Conservation (phyloP, 1,139 yeast species). For the Scheffersomyces lignicola region DNA sequence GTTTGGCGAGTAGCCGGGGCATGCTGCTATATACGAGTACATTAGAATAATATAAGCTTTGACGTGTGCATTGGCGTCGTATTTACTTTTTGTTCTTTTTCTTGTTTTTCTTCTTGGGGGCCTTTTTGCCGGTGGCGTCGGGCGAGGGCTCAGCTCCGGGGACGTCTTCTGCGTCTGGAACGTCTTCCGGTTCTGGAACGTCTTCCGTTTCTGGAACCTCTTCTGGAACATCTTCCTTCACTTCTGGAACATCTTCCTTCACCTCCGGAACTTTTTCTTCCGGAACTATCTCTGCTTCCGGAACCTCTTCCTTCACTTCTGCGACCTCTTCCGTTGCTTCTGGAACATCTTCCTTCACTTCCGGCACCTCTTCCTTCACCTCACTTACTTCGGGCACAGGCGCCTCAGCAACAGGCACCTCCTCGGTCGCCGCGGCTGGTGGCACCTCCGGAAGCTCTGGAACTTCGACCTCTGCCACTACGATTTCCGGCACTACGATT, state of each 20-base stretch:
- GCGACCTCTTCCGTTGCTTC: conserved; percentile 7
- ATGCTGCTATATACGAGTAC: too few relatives aligned
- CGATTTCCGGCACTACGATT: background rate
- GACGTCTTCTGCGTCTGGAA: conserved; percentile 9
- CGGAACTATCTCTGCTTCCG: conserved; percentile 17
- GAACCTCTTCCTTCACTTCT: conserved; percentile 4
- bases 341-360: conserved; percentile 7
- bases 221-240: conserved; percentile 5
- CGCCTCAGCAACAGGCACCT: conserved; percentile 3
- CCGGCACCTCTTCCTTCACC: conserved; percentile 8
- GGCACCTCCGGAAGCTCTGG: background rate
- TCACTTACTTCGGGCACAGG: conserved; percentile 7
- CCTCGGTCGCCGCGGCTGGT: background rate
- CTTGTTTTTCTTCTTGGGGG: conserved; percentile 14
- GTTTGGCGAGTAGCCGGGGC: conserved; percentile 94
- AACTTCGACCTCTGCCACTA: background rate
- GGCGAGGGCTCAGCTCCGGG: conserved; percentile 1
- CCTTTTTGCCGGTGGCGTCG: conserved; percentile 2
- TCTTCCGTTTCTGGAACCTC: conserved; percentile 7
- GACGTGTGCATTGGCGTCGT: too few relatives aligned
- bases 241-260: conserved; percentile 8
- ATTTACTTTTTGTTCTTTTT: conserved; percentile 17
- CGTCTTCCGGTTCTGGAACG: conserved; percentile 1
- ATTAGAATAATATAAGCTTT: conserved; percentile 7
- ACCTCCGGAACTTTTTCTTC: conserved; percentile 8